phyloP scores from a whole-genome alignment of 768 basidiomycete genomes.

The Phanerochaete sordida region DNA sequence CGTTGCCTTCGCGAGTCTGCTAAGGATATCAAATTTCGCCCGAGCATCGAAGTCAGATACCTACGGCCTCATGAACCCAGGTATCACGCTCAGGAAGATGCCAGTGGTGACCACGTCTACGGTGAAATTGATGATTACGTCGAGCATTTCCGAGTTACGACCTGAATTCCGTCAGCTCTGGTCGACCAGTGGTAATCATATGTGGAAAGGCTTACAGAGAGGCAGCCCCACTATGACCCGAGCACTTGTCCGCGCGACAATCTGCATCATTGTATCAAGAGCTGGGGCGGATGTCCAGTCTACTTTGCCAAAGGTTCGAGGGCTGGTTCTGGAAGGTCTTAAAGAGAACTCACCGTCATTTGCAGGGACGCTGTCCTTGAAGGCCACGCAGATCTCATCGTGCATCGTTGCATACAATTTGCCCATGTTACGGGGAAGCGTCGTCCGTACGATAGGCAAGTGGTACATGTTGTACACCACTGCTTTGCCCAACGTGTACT shows the following conservation, averaged over 20 bases:
- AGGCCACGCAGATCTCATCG: conserved; percentile 18
- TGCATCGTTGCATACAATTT: conserved; percentile 14
- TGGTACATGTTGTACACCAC: background rate
- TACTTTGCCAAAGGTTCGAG: background rate
- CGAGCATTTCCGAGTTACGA: conserved; percentile 34
- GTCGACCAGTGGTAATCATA: background rate
- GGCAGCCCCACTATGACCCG: conserved; percentile 49
- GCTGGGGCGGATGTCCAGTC: conserved; percentile 7
- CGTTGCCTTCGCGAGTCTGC: background rate
- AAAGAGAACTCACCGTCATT: conserved; percentile 4
- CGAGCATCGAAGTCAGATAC: background rate
- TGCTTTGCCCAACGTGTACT: background rate
- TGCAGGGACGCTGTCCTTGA: conserved; percentile 14
- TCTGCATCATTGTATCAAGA: conserved; percentile 18
- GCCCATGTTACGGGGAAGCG: conserved; percentile 4
- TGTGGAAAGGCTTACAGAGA: conserved; percentile 31
- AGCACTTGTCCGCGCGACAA: conserved; percentile 42
- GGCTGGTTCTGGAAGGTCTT: background rate
- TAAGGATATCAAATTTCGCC: background rate
- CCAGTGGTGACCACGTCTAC: conserved; percentile 22
- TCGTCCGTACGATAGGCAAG: background rate
- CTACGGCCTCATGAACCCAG: conserved; percentile 31
- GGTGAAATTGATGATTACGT: conserved; percentile 29
- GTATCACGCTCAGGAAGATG: conserved; percentile 25
- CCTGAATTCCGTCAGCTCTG: conserved; percentile 24